phyloP scores from a whole-genome alignment of 371 early-diverging fungal species.

The Dinochytrium kinnereticum region DNA sequence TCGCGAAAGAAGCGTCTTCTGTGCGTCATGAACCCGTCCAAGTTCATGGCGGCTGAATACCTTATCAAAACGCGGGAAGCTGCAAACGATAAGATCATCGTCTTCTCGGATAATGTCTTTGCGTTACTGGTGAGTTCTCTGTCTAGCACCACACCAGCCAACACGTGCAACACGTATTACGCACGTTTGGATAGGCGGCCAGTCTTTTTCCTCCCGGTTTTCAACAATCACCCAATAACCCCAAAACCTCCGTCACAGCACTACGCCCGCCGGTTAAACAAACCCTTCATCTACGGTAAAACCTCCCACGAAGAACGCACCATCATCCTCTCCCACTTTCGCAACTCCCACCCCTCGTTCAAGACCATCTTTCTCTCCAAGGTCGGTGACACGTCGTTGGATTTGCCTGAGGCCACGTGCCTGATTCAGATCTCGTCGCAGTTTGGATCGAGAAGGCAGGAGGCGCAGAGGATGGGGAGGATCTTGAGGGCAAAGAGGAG shows the following conservation, averaged over 20 bases:
- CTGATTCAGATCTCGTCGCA: constrained; percentile 99
- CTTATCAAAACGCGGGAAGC: constrained; percentile 95
- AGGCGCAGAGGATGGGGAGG: constrained; percentile 98
- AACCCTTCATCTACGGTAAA: constrained; percentile 98
- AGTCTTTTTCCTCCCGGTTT: no score
- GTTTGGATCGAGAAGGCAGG: constrained; percentile 99
- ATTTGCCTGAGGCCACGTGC: constrained; percentile 99
- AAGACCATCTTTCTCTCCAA: constrained; percentile 98
- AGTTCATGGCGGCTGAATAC: constrained; percentile 98
- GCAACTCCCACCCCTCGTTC: constrained; percentile 78
- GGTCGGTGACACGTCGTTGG: constrained; percentile 99
- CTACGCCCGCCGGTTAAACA: constrained; percentile 90
- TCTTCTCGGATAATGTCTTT: constrained; percentile 99
- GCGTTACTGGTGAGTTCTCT: constrained; percentile 77
- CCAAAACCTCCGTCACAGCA: constrained; percentile 47
- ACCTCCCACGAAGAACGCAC: constrained; percentile 97
- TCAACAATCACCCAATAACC: no score
- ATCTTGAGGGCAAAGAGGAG: constrained; percentile 98
- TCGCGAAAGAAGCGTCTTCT: constrained; percentile 81
- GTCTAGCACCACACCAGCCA: background rate
- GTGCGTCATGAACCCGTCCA: constrained; percentile 99
- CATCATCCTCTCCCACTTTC: constrained; percentile 93
- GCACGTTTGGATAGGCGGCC: no score
- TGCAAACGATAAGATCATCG: constrained; percentile 99
- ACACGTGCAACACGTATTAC: no score